Conservation (phyloP, 768 basidiomycete genomes). For the Tremella mesenterica region DNA sequence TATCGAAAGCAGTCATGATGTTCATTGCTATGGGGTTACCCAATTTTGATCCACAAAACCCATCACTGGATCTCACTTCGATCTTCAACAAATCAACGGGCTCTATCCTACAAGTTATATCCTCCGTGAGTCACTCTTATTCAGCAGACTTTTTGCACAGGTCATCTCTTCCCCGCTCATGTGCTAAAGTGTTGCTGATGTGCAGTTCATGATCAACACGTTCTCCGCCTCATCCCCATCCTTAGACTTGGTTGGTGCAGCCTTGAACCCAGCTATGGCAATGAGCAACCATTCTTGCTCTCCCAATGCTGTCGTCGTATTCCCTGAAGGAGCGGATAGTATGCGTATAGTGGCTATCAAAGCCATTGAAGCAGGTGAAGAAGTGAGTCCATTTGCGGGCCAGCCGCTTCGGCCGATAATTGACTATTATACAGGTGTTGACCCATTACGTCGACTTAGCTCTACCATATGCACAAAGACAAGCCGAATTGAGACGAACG, state of each 20-base stretch:
- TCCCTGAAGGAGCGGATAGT: conserved; percentile 53
- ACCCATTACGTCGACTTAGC: conserved; percentile 83
- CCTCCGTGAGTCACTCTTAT: conserved; percentile 25
- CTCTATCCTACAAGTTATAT: conserved; percentile 38
- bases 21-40: conserved; percentile 26
- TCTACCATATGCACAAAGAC: conserved; percentile 54
- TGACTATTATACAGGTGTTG: conserved; percentile 63
- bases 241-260: conserved; percentile 70
- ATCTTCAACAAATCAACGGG: conserved; percentile 3
- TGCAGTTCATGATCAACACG: conserved; percentile 81
- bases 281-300: conserved; percentile 63
- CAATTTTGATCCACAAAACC: not conserved
- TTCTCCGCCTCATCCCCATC: conserved; percentile 73
- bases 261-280: conserved; percentile 70
- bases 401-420: not conserved
- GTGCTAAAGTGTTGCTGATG: not conserved
- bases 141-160: not conserved
- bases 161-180: not conserved
- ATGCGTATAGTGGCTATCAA: conserved; percentile 68
- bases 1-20: conserved; percentile 11
- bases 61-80: not conserved
- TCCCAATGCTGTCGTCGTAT: conserved; percentile 77
- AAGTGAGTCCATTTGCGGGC: conserved; percentile 50
- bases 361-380: conserved; percentile 57
- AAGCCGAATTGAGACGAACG: conserved; percentile 55